Percentiles rank a stretch among this genome's conserved stretches.
These are phyloP conservation scores for Coemansia sp. DNA, from an alignment of 192 early-diverging fungal species.

Conservation along the genomic window DNA sequence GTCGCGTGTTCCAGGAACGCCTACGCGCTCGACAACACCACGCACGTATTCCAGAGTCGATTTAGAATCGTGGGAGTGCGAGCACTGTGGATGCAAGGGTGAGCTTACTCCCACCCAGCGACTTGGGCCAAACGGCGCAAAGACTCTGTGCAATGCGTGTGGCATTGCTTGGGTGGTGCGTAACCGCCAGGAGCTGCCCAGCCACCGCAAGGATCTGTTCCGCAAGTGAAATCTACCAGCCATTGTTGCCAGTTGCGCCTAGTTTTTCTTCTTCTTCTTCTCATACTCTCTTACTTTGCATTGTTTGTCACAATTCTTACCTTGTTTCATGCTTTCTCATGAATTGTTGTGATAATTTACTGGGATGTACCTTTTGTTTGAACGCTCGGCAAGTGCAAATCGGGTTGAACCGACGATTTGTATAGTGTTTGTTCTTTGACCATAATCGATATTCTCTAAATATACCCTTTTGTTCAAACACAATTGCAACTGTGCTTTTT, in stretches of 20 bases:
- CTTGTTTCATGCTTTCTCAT: too few relatives aligned
- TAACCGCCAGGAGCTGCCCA: slow-evolving; percentile 49
- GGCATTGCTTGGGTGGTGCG: slow-evolving; percentile 61
- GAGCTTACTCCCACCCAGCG: slow-evolving; percentile 54
- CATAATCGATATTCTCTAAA: too few relatives aligned
- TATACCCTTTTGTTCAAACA: too few relatives aligned
- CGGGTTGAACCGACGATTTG: too few relatives aligned
- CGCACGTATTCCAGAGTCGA: slow-evolving; percentile 45
- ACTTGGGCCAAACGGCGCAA: slow-evolving; percentile 61
- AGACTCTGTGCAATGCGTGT: slow-evolving; percentile 66
- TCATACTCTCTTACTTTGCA: slow-evolving; percentile 6
- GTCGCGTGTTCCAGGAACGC: slow-evolving; percentile 27
- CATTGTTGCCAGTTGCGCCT: neutral
- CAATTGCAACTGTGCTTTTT: too few relatives aligned
- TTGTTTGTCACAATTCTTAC: neutral
- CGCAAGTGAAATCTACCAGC: slow-evolving; percentile 28
- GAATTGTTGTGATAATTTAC: too few relatives aligned
- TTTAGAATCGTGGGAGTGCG: slow-evolving; percentile 46
- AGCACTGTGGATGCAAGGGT: slow-evolving; percentile 52
- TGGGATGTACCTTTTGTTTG: too few relatives aligned
- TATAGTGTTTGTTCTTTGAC: too few relatives aligned
- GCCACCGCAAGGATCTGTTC: slow-evolving; percentile 47
- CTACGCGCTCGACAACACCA: slow-evolving; percentile 41
- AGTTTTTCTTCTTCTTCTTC: neutral
- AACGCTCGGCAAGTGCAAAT: too few relatives aligned